Evolutionary conservation across 2,329 filamentous ascomycete species (phyloP).

Genomic region (Colletotrichum sp.): DNA sequence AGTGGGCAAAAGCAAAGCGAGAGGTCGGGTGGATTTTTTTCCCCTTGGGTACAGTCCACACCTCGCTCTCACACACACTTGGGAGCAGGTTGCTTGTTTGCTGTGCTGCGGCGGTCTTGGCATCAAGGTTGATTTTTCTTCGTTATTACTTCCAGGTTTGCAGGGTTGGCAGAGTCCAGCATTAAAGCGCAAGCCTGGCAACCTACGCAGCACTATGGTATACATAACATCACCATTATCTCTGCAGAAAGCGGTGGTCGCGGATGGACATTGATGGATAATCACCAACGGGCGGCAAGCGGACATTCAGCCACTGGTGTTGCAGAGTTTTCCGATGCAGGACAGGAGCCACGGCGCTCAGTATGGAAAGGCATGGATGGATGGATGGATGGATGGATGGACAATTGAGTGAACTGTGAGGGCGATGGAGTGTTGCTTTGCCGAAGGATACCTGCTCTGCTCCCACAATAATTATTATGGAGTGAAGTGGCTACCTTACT

Average conservation of each 20-base stretch:
- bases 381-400: neutral
- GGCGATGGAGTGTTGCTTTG: neutral
- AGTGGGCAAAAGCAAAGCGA: neutral
- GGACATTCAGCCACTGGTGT: neutral
- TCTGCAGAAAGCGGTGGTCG: neutral
- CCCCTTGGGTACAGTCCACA: neutral
- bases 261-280: neutral
- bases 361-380: neutral
- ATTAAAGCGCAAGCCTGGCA: neutral
- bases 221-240: neutral
- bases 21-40: neutral
- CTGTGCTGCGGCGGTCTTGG: neutral
- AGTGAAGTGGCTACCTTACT: neutral
- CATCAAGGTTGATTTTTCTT: neutral
- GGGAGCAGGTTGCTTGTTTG: neutral
- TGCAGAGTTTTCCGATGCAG: constrained; percentile 20
- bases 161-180: neutral
- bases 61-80: neutral
- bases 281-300: neutral
- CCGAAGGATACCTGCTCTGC: neutral
- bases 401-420: neutral
- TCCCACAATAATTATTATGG: neutral
- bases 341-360: neutral
- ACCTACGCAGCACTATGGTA: neutral
- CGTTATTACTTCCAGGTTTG: neutral